Conservation (phyloP, 108 stramenopile species). For the Discostella pseudostelligera region DNA sequence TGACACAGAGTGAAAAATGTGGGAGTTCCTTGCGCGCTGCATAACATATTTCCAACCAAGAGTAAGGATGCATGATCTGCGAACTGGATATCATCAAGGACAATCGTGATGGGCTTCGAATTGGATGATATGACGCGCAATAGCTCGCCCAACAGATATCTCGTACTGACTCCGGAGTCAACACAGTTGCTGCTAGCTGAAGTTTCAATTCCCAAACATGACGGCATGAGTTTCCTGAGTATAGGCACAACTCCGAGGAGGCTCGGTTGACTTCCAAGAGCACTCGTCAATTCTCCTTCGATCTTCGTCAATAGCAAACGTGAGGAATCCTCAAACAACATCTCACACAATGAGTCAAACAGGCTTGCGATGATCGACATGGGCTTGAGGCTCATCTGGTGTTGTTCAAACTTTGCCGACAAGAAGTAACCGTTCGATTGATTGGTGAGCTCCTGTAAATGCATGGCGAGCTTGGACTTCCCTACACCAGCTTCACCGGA, state of each 20-base stretch:
- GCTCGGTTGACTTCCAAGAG: constrained; percentile 9
- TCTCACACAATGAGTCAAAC: constrained; percentile 21
- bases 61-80: constrained; percentile 24
- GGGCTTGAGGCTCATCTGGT: constrained; percentile 9
- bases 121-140: constrained; percentile 6
- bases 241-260: constrained; percentile 13
- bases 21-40: constrained; percentile 5
- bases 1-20: constrained; percentile 22
- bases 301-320: background rate
- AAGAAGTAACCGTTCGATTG: constrained; percentile 14
- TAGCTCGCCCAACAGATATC: constrained; percentile 14
- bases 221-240: constrained; percentile 16
- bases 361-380: constrained; percentile 9
- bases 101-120: constrained; percentile 9
- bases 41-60: constrained; percentile 18
- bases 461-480: constrained; percentile 21
- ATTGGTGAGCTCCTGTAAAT: constrained; percentile 4
- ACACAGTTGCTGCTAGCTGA: constrained; percentile 6
- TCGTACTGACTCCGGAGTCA: constrained; percentile 16
- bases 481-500: constrained; percentile 28
- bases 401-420: constrained; percentile 32
- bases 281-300: constrained; percentile 6
- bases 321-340: constrained; percentile 3
- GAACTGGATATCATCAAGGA: constrained; percentile 26
- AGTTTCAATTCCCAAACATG: background rate